Base-by-base conservation (phyloP, 768 basidiomycete species). In the Leucocoprinus sp. region DNA sequence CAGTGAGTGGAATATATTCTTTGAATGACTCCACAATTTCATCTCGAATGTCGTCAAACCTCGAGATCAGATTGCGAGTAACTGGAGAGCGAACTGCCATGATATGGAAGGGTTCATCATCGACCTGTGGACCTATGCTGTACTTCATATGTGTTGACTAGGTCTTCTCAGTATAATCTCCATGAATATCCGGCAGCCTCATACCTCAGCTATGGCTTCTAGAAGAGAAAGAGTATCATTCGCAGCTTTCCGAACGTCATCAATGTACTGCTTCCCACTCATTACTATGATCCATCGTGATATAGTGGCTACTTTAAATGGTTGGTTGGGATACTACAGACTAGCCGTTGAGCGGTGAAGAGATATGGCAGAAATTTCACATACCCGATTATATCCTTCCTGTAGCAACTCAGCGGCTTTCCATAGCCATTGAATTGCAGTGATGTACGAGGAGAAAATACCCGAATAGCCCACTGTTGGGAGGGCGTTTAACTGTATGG, bases 21-120 rank as follows among this genome's bases (percentile, higher is more conserved):
- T 59, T 53, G 39, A 74, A 70, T 0, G 75, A 61, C 0, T 56
- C 39, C 4, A 55, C 35, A n/a, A 76, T 55, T 48, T 80, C 78
- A 15, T 72, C 65, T 8, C 60, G 61, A 11, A 80, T 53, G 14
- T 64, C 61, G 1, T 65, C 59, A 45, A 68, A 69, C 1, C 68
- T 46, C 2, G 39, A 45, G 0, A 54, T 63, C 5, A 76, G 55
- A 37, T 67, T 69, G 8, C 71, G 58, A 5, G 67, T 68, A 22
- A 69, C 52, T 14, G 54, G 53, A 0, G 54, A 54, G 1, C 59
- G 60, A 27, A 70, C 54, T 3, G 64, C 55, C 1, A 56, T 38
- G 11, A 63, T 35, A 26, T 69, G 66, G 43, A 60, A 65, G 5
- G 55, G 56, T 34, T 64, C 60, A 7, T 55, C 23, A 8, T 49